Base-by-base conservation (phyloP, 2,329 filamentous ascomycete species). In the Alternaria metachromatica region DNA sequence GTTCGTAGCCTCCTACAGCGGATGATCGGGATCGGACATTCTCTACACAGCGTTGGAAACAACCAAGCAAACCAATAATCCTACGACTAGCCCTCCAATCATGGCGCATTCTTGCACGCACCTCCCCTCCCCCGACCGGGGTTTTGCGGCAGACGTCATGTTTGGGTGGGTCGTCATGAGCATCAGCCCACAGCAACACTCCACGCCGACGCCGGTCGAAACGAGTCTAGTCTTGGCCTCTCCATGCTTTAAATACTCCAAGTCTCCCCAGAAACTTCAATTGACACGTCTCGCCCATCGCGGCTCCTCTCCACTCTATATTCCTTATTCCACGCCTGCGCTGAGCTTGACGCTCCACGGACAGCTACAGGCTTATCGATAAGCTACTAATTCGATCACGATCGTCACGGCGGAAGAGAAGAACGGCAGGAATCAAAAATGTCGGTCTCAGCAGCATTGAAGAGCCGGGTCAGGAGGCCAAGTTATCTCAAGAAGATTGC, bases 401-500 rank as follows among this genome's bases (percentile, higher is more conserved):
- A 43, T 46, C 49, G 30, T 30, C 49, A 28, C 21, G n/a, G 41
- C 45, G 21, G 12, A 46, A 28, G 20, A 15, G 28, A 46, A 20
- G 6, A 55, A 45, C 26, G 11, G 26, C 13, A 8, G 23, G 26
- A 45, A 51, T 3, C 9, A 54, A 69, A 44, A 10, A 76, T 86
- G 83, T 81, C 84, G 64, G 90, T 90, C 67, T 93, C 92, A 53
- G 90, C 90, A 55, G 87, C 92, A 63, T 85, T 97, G 76, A 92
- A 90, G 84, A 88, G 89, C 75, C 90, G 93, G 72, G 86, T 96
- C 66, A 85, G 89, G 72, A 88, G 92, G 69, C 90, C 93, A 21
- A 91, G 90, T 45, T 89, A 95, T 81, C 86, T 96, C 60, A 90
- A 89, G 74, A 96, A 95, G 86, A 84, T 97, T 63, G 89, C 90